Evolutionary conservation across 2,329 filamentous ascomycete species (phyloP).

Genomic region (Phyllachora maydis): DNA sequence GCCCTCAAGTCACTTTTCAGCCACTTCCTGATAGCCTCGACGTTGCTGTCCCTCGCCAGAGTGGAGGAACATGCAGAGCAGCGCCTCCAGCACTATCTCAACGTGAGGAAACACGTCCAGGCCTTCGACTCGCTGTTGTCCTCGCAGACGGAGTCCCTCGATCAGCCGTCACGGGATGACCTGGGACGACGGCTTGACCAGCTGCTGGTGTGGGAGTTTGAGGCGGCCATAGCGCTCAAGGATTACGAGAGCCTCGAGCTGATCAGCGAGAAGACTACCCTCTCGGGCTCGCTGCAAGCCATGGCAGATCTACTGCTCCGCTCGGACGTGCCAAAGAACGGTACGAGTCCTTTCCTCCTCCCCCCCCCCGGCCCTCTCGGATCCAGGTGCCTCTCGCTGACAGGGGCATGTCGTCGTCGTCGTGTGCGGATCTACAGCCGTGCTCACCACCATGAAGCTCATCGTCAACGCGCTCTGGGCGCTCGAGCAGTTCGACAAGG

Average conservation of each 20-base stretch:
- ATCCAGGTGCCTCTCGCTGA: not conserved
- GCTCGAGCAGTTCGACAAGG: constrained; percentile 30
- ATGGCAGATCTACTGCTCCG: constrained; percentile 46
- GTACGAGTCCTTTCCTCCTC: constrained; percentile 13
- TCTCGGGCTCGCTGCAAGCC: constrained; percentile 30
- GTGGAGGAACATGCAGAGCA: constrained; percentile 24
- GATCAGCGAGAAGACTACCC: constrained; percentile 31
- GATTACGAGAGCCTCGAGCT: constrained; percentile 43
- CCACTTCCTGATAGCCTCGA: constrained; percentile 41
- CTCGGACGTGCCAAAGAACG: constrained; percentile 25
- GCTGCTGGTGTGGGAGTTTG: constrained; percentile 59
- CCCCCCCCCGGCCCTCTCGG: too few relatives aligned
- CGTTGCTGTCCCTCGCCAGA: constrained; percentile 28
- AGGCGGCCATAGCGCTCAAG: constrained; percentile 46
- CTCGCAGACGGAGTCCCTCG: constrained; percentile 15
- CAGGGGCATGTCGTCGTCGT: too few relatives aligned
- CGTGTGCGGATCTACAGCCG: too few relatives aligned
- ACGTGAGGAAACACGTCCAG: constrained; percentile 36
- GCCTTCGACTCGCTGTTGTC: constrained; percentile 30
- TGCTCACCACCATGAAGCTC: constrained; percentile 34
- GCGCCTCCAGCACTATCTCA: constrained; percentile 39
- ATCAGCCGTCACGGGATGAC: constrained; percentile 24
- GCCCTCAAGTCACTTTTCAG: constrained; percentile 44
- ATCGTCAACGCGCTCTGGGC: constrained; percentile 50
- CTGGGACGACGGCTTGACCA: constrained; percentile 40